Percentiles rank a stretch among this genome's conserved stretches.
Conservation (phyloP, 495 filamentous ascomycete genomes). For the Baudoinia panamericana region DNA sequence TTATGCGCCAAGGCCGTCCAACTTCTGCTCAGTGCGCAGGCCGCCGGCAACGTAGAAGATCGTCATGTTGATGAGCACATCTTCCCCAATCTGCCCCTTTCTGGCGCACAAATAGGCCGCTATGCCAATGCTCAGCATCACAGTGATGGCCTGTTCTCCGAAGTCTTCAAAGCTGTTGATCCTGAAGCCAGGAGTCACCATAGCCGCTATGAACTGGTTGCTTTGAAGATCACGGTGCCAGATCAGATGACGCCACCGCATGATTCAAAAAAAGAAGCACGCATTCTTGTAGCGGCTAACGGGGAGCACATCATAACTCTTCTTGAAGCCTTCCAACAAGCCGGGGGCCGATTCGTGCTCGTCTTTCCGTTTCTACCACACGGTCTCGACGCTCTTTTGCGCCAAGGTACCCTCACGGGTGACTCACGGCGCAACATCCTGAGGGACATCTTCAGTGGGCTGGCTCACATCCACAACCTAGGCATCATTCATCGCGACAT, state of each 20-base stretch:
- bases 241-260: conserved; percentile 64
- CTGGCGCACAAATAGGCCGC: conserved; percentile 42
- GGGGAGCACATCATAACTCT: conserved; percentile 49
- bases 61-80: conserved; percentile 2
- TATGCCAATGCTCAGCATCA: conserved; percentile 59
- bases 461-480: conserved; percentile 54
- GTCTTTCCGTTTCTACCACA: conserved; percentile 73
- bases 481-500: conserved; percentile 86
- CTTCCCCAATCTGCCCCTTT: conserved; percentile 9
- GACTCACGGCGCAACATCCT: conserved; percentile 39
- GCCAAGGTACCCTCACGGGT: conserved; percentile 33
- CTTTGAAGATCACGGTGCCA: conserved; percentile 80
- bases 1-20: not conserved
- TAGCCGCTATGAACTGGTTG: conserved; percentile 33
- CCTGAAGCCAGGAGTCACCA: conserved; percentile 18
- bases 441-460: conserved; percentile 54
- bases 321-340: conserved; percentile 53
- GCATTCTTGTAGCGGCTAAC: conserved; percentile 46
- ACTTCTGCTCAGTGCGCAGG: not conserved
- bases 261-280: conserved; percentile 61
- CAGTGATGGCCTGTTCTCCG: conserved; percentile 66
- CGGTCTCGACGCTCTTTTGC: conserved; percentile 53
- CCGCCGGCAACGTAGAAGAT: not conserved
- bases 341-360: conserved; percentile 57
- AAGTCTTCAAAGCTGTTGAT: conserved; percentile 52